Conservation (phyloP, 768 basidiomycete species). For the Xanthoconium stramineum region DNA sequence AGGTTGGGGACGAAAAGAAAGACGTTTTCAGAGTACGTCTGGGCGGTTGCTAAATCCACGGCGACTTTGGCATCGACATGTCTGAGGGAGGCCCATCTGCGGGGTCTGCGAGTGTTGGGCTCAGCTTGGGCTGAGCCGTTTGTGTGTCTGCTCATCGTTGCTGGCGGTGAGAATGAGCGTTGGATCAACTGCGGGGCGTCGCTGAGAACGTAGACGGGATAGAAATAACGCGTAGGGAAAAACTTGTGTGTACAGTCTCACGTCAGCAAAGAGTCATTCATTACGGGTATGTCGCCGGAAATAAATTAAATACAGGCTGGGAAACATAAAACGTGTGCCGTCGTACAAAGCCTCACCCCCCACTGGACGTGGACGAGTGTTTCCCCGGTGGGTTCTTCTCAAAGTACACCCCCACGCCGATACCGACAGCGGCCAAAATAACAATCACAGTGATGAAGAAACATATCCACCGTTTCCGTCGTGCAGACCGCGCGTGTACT, state of each 20-base stretch:
- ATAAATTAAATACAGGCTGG: too few species aligned
- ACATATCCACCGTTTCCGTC: constrained; percentile 86
- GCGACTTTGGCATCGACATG: constrained; percentile 82
- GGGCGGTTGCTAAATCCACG: constrained; percentile 82
- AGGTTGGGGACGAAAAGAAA: constrained; percentile 97
- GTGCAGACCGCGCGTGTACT: constrained; percentile 60
- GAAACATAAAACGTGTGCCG: too few species aligned
- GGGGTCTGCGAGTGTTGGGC: constrained; percentile 24
- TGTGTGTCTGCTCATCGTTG: constrained; percentile 23
- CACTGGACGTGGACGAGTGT: not conserved
- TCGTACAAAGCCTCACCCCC: not conserved
- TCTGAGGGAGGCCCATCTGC: constrained; percentile 57
- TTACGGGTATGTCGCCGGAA: not conserved
- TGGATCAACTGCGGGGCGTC: not conserved
- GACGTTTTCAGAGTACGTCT: constrained; percentile 90
- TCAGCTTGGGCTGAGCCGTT: constrained; percentile 33
- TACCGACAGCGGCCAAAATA: constrained; percentile 45
- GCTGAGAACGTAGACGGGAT: not conserved
- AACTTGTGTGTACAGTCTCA: constrained; percentile 11
- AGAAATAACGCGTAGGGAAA: constrained; percentile 22
- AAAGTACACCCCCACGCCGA: constrained; percentile 32
- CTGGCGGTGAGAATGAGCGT: not conserved
- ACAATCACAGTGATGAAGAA: constrained; percentile 61
- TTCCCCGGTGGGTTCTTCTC: constrained; percentile 3
- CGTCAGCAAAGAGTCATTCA: constrained; percentile 14